Conservation (phyloP, 2,329 filamentous ascomycete species). For the Cladorrhinum sp. region DNA sequence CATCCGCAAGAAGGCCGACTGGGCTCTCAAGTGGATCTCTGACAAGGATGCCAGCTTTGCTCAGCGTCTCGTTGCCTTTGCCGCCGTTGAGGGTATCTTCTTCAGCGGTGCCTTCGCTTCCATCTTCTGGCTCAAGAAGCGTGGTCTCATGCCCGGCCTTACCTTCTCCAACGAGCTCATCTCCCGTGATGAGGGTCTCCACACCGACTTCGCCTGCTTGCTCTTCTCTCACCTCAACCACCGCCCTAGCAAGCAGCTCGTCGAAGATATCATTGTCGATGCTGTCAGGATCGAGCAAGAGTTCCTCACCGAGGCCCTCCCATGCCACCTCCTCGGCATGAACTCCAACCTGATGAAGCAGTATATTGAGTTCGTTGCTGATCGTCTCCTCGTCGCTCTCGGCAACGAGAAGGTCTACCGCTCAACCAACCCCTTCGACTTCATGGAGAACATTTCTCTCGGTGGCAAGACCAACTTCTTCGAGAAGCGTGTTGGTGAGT, state of each 20-base stretch:
- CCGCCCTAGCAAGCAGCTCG: slow-evolving; percentile 76
- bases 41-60: slow-evolving; percentile 94
- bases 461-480: slow-evolving; percentile 99
- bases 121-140: slow-evolving; percentile 99
- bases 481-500: slow-evolving; percentile 98
- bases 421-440: slow-evolving; percentile 94
- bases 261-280: slow-evolving; percentile 87
- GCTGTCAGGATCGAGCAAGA: slow-evolving; percentile 95
- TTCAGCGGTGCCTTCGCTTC: slow-evolving; percentile 98
- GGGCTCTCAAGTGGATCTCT: slow-evolving; percentile 92
- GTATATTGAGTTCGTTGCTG: slow-evolving; percentile 99
- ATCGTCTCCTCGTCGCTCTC: slow-evolving; percentile 87
- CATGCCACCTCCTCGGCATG: slow-evolving; percentile 93
- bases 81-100: slow-evolving; percentile 98
- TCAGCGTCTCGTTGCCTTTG: slow-evolving; percentile 92
- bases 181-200: slow-evolving; percentile 97
- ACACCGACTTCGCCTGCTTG: slow-evolving; percentile 98
- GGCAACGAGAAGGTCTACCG: slow-evolving; percentile 95
- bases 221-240: slow-evolving; percentile 96
- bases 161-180: slow-evolving; percentile 99
- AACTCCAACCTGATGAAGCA: slow-evolving; percentile 97
- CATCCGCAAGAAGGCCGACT: slow-evolving; percentile 98
- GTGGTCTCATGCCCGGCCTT: slow-evolving; percentile 95
- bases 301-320: slow-evolving; percentile 94
- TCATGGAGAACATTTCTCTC: slow-evolving; percentile 99